These are phyloP conservation scores for Claviceps humidiphila DNA, from an alignment of 2,329 filamentous ascomycete genomes.

Conservation along the genomic window DNA sequence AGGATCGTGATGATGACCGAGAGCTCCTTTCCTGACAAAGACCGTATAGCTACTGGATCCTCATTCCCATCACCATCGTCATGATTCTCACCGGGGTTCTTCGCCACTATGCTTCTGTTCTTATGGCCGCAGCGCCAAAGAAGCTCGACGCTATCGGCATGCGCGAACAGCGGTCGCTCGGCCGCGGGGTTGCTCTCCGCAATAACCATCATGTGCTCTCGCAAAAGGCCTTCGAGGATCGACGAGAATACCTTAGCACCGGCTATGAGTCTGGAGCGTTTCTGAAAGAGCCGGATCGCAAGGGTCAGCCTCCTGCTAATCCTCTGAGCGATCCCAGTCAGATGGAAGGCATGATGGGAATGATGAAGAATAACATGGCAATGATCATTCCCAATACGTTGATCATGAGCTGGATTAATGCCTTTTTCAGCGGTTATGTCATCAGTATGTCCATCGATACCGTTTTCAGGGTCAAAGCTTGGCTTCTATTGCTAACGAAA, in stretches of 20 bases:
- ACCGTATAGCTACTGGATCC: slow-evolving; percentile 80
- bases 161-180: slow-evolving; percentile 73
- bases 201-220: slow-evolving; percentile 71
- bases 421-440: slow-evolving; percentile 95
- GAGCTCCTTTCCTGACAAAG: not conserved
- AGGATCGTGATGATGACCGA: not conserved
- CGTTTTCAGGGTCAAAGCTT: not conserved
- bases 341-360: slow-evolving; percentile 99
- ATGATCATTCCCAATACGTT: slow-evolving; percentile 99
- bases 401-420: slow-evolving; percentile 99
- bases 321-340: slow-evolving; percentile 89
- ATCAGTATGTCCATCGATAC: slow-evolving; percentile 52
- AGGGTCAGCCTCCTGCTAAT: slow-evolving; percentile 80
- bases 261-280: slow-evolving; percentile 79
- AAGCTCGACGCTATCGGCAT: slow-evolving; percentile 61
- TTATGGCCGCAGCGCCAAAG: slow-evolving; percentile 78
- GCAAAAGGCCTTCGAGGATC: slow-evolving; percentile 59
- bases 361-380: slow-evolving; percentile 99
- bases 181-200: slow-evolving; percentile 75
- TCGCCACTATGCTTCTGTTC: slow-evolving; percentile 88
- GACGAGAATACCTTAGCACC: slow-evolving; percentile 68
- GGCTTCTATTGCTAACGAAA: slow-evolving; percentile 9
- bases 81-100: slow-evolving; percentile 96
- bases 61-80: slow-evolving; percentile 91
- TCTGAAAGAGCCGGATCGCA: slow-evolving; percentile 75